Evolutionary conservation across 441 rosid genomes (phyloP).

Genomic region (Cnidoscolus chayamansa): DNA sequence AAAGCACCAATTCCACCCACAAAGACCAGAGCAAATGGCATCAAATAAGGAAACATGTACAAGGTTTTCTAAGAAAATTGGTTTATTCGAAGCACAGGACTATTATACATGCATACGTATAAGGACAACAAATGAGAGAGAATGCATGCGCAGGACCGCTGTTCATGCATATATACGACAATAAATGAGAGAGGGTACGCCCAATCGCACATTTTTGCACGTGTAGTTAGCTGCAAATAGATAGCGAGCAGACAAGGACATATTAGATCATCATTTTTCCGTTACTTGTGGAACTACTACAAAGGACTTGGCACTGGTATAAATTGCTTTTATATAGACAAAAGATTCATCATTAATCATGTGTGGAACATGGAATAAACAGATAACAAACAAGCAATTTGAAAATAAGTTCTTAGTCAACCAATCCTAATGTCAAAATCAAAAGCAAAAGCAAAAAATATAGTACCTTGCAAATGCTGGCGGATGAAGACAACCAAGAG

Average conservation of each 20-base stretch:
- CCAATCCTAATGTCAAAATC: neutral
- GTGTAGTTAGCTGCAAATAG: neutral
- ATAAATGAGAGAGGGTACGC: too few species aligned
- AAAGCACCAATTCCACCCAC: neutral
- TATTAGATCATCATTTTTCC: too few species aligned
- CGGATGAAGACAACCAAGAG: conserved; percentile 73
- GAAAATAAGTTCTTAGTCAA: neutral
- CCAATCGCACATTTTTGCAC: too few species aligned
- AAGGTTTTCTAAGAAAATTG: neutral
- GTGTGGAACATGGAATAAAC: neutral
- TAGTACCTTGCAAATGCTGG: conserved; percentile 71
- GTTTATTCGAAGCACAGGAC: neutral
- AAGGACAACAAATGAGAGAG: too few species aligned
- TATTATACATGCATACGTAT: too few species aligned
- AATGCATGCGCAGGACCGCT: too few species aligned
- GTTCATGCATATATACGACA: too few species aligned
- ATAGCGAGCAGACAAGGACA: neutral
- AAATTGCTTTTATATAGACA: neutral
- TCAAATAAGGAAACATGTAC: neutral
- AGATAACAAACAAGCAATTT: neutral
- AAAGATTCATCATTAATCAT: neutral
- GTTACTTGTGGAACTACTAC: neutral
- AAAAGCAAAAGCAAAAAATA: neutral
- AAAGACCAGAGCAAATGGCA: neutral
- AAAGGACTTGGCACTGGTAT: neutral